Conservation (phyloP, 2,329 filamentous ascomycete species). For the Xylariales sp. region DNA sequence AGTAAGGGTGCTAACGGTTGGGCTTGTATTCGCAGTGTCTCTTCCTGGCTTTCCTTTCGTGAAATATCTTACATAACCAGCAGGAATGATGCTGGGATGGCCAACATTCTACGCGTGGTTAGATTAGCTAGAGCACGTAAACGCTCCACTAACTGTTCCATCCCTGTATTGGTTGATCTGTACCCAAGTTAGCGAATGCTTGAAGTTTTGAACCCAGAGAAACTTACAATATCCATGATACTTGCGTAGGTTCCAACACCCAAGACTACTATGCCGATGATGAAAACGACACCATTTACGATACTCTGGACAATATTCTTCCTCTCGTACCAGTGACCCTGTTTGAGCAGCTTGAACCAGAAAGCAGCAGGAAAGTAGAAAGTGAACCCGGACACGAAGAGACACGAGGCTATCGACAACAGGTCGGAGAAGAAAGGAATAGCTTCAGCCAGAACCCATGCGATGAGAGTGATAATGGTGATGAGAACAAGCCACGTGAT, state of each 20-base stretch:
- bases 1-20: too few species aligned
- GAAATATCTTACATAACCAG: too few species aligned
- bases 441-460: slow-evolving; percentile 67
- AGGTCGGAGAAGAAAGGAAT: slow-evolving; percentile 70
- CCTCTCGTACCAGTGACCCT: slow-evolving; percentile 21
- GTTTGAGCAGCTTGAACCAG: slow-evolving; percentile 26
- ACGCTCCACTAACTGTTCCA: background rate
- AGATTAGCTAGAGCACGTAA: background rate
- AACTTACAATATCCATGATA: slow-evolving; percentile 26
- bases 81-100: too few species aligned
- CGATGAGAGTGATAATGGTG: slow-evolving; percentile 52
- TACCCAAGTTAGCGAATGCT: background rate
- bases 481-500: slow-evolving; percentile 55
- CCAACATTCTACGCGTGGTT: too few species aligned
- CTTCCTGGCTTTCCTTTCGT: too few species aligned
- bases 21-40: too few species aligned
- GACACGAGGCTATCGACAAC: slow-evolving; percentile 47
- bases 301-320: slow-evolving; percentile 19
- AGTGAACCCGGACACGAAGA: slow-evolving; percentile 45
- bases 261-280: slow-evolving; percentile 22
- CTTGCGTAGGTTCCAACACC: slow-evolving; percentile 26
- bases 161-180: slow-evolving; percentile 2
- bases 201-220: background rate
- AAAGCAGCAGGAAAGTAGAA: slow-evolving; percentile 28
- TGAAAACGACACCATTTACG: slow-evolving; percentile 20